phyloP scores from a whole-genome alignment of 495 filamentous ascomycete genomes.

The Neurospora terricola region DNA sequence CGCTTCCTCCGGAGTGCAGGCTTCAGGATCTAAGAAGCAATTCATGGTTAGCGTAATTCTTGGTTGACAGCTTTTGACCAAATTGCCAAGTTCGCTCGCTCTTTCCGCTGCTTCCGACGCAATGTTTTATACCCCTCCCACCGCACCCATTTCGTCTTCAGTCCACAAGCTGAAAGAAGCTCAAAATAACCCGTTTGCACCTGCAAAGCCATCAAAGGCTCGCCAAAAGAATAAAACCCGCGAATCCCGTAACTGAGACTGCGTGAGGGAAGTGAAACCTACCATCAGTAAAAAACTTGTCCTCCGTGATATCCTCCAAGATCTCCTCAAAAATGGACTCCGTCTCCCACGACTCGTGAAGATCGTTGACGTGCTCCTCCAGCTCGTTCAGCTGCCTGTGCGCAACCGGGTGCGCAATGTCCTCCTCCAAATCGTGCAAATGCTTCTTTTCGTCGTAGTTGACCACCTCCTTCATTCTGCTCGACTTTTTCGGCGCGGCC shows the following conservation, averaged over 20 bases:
- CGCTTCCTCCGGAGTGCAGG: conserved; percentile 68
- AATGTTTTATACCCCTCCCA: background rate
- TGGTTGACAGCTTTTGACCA: background rate
- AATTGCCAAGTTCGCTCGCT: conserved; percentile 5
- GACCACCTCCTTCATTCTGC: conserved; percentile 82
- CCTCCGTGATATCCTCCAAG: conserved; percentile 52
- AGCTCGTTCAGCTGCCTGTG: conserved; percentile 31
- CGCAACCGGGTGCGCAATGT: conserved; percentile 22
- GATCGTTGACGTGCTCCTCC: conserved; percentile 52
- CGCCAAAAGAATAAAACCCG: background rate
- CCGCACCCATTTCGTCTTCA: background rate
- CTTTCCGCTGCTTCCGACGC: background rate
- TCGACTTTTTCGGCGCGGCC: conserved; percentile 53
- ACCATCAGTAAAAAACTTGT: conserved; percentile 49
- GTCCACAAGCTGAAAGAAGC: background rate
- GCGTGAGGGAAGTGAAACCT: conserved; percentile 10
- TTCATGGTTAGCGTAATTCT: background rate
- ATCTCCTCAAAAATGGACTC: conserved; percentile 60
- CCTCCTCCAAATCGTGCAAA: conserved; percentile 45
- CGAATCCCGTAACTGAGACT: background rate
- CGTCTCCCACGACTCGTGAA: conserved; percentile 52
- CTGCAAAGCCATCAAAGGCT: background rate
- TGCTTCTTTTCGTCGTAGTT: conserved; percentile 82
- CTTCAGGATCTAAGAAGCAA: conserved; percentile 31
- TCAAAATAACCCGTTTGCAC: background rate